These are phyloP conservation scores for Cutaneotrichosporon sp. DNA, from an alignment of 1,284 basidiomycete species.

Conservation along the genomic window DNA sequence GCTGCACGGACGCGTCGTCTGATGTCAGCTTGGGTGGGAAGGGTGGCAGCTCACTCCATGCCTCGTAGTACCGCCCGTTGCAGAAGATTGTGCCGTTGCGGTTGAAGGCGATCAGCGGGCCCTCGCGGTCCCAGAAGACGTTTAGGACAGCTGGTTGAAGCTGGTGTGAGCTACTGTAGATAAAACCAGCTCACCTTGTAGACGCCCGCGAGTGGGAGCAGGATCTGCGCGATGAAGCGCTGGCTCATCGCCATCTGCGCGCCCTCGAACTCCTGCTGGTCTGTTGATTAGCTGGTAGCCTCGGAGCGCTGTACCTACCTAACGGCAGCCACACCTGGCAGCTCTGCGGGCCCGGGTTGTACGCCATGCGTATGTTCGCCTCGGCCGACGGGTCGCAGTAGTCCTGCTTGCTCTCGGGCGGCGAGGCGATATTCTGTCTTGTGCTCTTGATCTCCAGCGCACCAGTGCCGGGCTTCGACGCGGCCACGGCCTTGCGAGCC, in stretches of 20 bases:
- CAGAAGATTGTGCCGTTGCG: constrained; percentile 84
- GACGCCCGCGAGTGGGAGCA: constrained; percentile 41
- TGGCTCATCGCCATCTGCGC: constrained; percentile 34
- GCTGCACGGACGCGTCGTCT: constrained; percentile 48
- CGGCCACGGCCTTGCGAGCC: constrained; percentile 70
- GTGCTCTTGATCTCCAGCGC: constrained; percentile 59
- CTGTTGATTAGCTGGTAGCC: background rate
- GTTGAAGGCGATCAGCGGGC: constrained; percentile 91
- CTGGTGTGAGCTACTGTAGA: constrained; percentile 18
- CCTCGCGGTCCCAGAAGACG: constrained; percentile 80
- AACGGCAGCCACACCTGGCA: constrained; percentile 66
- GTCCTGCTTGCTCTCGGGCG: constrained; percentile 72
- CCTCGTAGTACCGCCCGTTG: constrained; percentile 82
- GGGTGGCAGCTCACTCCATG: constrained; percentile 76
- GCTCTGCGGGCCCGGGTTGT: constrained; percentile 24
- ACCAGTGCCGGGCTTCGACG: constrained; percentile 58
- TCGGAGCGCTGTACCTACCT: constrained; percentile 58
- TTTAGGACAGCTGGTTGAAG: constrained; percentile 66
- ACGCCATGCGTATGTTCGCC: constrained; percentile 58
- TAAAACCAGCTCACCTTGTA: constrained; percentile 45
- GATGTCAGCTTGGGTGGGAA: constrained; percentile 62
- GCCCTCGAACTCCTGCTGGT: constrained; percentile 27
- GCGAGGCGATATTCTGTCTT: constrained; percentile 66
- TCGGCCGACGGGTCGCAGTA: constrained; percentile 80
- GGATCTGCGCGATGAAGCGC: constrained; percentile 69